Base-by-base conservation (phyloP, 2,329 filamentous ascomycete species). In the Gnomoniopsis smithogilvyi region DNA sequence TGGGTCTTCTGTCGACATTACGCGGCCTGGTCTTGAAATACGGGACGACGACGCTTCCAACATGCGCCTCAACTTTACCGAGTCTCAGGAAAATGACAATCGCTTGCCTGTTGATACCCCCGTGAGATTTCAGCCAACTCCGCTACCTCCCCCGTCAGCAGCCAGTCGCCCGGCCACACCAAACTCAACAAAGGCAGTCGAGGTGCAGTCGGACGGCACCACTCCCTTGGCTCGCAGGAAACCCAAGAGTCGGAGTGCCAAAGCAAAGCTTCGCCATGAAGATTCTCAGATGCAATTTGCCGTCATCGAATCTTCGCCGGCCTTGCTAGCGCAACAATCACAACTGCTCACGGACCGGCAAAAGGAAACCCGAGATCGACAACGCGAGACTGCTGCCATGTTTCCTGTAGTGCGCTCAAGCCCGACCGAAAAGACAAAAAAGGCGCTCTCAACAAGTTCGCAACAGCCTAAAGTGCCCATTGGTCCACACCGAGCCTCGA, bases 211-310 rank as follows among this genome's bases (percentile, higher is more conserved):
- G 41, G 66, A 61, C 2, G 66, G 60, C 26, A 58, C 55, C n/a
- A 67, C 67, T 3, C 68, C 70, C 10, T 65, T 56, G 47, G 59
- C 62, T 48, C 66, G 66, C 49, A 64, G 69, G 15, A 72, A 67
- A 51, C 67, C 67, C 17, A 66, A 64, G 26, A 70, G 73, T 45
- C 70, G 69, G n/a, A 64, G 50, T 26, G 58, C 63, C 0, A 83
- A 80, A 50, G 77, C 81, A 19, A 83, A 82, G 60, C 77, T 87
- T 30, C 84, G 89, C 36, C 92, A 96, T 65, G 85, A 96, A 62
- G 83, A 96, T 71, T 96, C 91, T 0, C 92, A 96, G 67, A 81
- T 96, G 26, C 81, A 90, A 47, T 95, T 95, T 67, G 84, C 88
- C 2, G 76, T 85, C 0, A 88, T 94, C 50, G 81, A 83, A 33